A percentile compares a stretch with the other conserved stretches of the same genome.
phyloP scores from a whole-genome alignment of 176 grass and related monocot species.

The Cenchrus fungigraminus region DNA sequence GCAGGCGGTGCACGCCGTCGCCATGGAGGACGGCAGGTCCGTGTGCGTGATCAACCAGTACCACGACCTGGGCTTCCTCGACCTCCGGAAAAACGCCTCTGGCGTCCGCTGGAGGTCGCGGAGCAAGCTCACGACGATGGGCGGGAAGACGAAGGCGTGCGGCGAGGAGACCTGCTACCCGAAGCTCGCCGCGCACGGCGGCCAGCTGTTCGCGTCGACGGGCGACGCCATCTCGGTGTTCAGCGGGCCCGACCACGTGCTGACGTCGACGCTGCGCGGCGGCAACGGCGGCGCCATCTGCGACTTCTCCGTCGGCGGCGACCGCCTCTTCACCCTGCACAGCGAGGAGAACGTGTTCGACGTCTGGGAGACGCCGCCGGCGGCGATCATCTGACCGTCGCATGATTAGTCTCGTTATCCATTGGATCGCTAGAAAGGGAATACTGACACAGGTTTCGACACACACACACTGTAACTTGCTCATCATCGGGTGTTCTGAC shows the following conservation, averaged over 20 bases:
- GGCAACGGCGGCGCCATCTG: conserved; percentile 69
- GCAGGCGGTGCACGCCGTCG: conserved; percentile 72
- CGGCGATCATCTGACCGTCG: conserved; percentile 58
- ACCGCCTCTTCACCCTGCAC: conserved; percentile 73
- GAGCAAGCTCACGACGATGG: conserved; percentile 67
- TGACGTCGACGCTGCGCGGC: conserved; percentile 70
- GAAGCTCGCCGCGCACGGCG: conserved; percentile 75
- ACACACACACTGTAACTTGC: not conserved
- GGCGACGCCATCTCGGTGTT: conserved; percentile 78
- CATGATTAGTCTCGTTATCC: not conserved
- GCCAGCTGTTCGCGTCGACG: conserved; percentile 81
- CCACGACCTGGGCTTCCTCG: conserved; percentile 84
- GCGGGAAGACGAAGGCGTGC: conserved; percentile 35
- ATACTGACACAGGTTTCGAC: conserved; percentile 26
- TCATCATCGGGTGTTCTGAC: not conserved
- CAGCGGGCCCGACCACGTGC: conserved; percentile 69
- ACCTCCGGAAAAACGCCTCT: conserved; percentile 55
- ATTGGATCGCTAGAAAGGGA: not conserved
- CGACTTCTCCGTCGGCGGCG: conserved; percentile 86
- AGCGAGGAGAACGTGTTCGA: conserved; percentile 89
- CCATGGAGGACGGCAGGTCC: conserved; percentile 53
- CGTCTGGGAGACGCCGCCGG: conserved; percentile 81
- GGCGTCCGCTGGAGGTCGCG: conserved; percentile 80
- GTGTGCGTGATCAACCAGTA: conserved; percentile 87
- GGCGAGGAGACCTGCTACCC: conserved; percentile 84